Evolutionary conservation across 192 early-diverging fungal genomes (phyloP).

Genomic region (Mycoemilia scoparia): DNA sequence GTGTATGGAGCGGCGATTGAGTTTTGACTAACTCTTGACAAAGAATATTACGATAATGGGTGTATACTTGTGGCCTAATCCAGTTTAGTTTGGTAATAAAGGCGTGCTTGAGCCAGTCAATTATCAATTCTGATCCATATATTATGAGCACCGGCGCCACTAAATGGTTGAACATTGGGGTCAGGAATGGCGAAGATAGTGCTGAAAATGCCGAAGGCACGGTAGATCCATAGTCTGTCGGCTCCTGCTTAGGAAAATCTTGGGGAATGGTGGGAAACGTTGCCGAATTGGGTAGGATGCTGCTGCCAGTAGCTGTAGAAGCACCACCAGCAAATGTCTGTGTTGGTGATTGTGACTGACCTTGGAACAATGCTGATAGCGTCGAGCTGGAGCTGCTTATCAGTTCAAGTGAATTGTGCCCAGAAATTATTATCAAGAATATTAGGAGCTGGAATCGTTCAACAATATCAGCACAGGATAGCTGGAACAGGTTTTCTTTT

Average conservation of each 20-base stretch:
- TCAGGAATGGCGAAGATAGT: slow-evolving; percentile 41
- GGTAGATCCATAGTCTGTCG: slow-evolving; percentile 16
- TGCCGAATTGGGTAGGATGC: slow-evolving; percentile 8
- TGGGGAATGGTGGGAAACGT: too few species aligned
- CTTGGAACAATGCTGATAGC: slow-evolving; percentile 35
- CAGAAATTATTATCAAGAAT: slow-evolving; percentile 76
- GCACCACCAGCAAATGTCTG: background rate
- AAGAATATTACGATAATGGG: slow-evolving; percentile 67
- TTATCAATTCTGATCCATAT: slow-evolving; percentile 70
- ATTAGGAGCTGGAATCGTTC: slow-evolving; percentile 84
- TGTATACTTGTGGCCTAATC: slow-evolving; percentile 74
- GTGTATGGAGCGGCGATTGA: background rate
- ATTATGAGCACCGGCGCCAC: slow-evolving; percentile 75
- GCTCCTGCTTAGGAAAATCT: too few species aligned
- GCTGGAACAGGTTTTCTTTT: slow-evolving; percentile 88
- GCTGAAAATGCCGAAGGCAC: slow-evolving; percentile 37
- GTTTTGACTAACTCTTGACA: slow-evolving; percentile 74
- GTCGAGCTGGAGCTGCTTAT: slow-evolving; percentile 27
- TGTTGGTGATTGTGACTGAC: too few species aligned
- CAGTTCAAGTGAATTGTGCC: slow-evolving; percentile 81
- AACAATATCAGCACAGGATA: slow-evolving; percentile 86
- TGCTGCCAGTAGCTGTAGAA: background rate
- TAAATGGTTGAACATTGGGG: slow-evolving; percentile 39
- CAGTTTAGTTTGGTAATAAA: slow-evolving; percentile 97
- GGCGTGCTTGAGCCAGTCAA: slow-evolving; percentile 97